Percentiles rank a stretch among this genome's conserved stretches.
Evolutionary conservation across 345 rosid species (phyloP).

Genomic region (Luvunga scandens): DNA sequence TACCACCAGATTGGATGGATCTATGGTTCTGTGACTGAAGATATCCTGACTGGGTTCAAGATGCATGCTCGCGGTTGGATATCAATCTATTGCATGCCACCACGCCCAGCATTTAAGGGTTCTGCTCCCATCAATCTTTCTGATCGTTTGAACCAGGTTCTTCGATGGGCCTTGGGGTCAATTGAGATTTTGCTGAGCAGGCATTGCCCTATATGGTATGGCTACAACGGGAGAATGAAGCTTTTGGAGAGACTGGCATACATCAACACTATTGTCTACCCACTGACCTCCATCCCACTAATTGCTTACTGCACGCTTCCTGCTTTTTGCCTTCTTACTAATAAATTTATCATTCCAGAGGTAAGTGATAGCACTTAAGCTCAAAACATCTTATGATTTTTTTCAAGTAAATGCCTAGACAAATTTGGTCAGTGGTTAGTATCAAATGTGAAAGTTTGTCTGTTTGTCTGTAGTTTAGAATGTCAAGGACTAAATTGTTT

Average conservation of each 20-base stretch:
- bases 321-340: conserved; percentile 92
- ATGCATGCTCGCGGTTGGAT: conserved; percentile 99
- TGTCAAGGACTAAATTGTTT: not conserved
- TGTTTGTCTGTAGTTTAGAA: not conserved
- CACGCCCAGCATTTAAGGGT: conserved; percentile 99
- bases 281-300: conserved; percentile 89
- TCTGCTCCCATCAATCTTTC: conserved; percentile 99
- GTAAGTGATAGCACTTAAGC: conserved; percentile 28
- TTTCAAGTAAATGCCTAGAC: not conserved
- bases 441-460: not conserved
- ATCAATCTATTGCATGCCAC: conserved; percentile 95
- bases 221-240: conserved; percentile 76
- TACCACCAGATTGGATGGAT: conserved; percentile 90
- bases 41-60: conserved; percentile 98
- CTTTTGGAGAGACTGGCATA: conserved; percentile 91
- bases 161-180: conserved; percentile 98
- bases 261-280: conserved; percentile 95
- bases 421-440: not conserved
- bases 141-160: conserved; percentile 98
- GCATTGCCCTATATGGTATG: conserved; percentile 99
- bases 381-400: not conserved
- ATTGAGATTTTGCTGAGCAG: conserved; percentile 94
- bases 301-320: conserved; percentile 93
- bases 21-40: conserved; percentile 99
- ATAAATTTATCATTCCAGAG: conserved; percentile 96